phyloP scores from a whole-genome alignment of 495 filamentous ascomycete species.

The Pyronema domesticum region DNA sequence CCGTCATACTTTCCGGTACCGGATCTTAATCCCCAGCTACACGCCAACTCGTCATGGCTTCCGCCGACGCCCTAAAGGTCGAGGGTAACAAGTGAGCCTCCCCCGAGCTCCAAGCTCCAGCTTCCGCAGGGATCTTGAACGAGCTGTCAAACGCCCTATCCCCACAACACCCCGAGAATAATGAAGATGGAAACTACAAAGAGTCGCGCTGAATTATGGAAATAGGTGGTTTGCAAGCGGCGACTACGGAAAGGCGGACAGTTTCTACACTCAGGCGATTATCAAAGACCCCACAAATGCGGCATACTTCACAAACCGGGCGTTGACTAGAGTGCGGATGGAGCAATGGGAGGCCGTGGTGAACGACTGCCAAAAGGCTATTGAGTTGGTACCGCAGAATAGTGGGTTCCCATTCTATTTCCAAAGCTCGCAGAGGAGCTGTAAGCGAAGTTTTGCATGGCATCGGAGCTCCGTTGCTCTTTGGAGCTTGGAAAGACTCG shows the following conservation, averaged over 20 bases:
- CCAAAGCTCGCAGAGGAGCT: neutral
- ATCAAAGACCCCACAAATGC: constrained; percentile 43
- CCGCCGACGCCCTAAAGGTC: constrained; percentile 2
- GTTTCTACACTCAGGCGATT: constrained; percentile 71
- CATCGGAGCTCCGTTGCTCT: too few species aligned
- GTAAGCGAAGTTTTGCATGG: constrained; percentile 11
- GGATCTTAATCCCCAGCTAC: neutral
- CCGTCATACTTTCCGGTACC: too few species aligned
- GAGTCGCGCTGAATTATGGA: neutral
- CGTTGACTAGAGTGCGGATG: constrained; percentile 65
- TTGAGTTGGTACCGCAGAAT: constrained; percentile 45
- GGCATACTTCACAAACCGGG: constrained; percentile 68
- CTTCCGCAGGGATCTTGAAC: neutral
- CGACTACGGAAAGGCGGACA: constrained; percentile 59
- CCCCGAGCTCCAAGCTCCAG: neutral
- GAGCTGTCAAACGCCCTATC: neutral
- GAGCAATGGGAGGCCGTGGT: constrained; percentile 54
- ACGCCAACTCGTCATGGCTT: neutral
- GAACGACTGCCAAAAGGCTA: constrained; percentile 55
- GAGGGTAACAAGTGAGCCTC: neutral
- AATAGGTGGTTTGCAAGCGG: constrained; percentile 41
- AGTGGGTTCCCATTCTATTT: constrained; percentile 6
- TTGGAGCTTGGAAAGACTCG: too few species aligned
- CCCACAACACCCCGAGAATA: neutral
- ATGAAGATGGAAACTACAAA: neutral